Percentiles rank a stretch among this genome's conserved stretches.
Evolutionary conservation across 768 basidiomycete species (phyloP).

Genomic region (Trametes elegans): DNA sequence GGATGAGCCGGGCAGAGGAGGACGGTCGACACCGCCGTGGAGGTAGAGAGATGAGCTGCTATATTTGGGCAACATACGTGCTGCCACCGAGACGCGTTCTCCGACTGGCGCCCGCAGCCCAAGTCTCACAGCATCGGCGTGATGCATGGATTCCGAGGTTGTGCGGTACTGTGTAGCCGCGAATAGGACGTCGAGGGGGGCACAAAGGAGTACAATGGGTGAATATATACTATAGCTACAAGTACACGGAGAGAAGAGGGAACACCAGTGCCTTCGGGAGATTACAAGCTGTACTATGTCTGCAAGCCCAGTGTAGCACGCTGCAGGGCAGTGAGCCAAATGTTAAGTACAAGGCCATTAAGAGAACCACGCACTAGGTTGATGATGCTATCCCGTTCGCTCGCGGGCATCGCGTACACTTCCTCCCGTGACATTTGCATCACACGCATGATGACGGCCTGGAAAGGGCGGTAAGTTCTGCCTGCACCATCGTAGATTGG

Average conservation of each 20-base stretch:
- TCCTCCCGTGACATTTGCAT: constrained; percentile 83
- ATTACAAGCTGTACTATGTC: neutral
- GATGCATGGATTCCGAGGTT: no score
- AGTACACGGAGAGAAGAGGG: neutral
- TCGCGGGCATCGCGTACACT: constrained; percentile 68
- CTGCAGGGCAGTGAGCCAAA: neutral
- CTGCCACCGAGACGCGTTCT: constrained; percentile 7
- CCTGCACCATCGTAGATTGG: neutral
- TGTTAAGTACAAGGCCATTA: neutral
- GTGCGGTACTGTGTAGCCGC: no score
- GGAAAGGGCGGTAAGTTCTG: neutral
- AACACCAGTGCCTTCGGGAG: neutral
- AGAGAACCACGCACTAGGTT: constrained; percentile 64
- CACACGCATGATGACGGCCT: constrained; percentile 78
- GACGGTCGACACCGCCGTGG: constrained; percentile 17
- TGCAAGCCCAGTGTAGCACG: constrained; percentile 22
- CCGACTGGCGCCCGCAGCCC: neutral
- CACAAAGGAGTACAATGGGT: no score
- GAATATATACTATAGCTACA: neutral
- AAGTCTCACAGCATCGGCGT: neutral
- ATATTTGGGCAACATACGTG: constrained; percentile 18
- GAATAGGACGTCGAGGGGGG: no score
- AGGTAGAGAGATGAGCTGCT: constrained; percentile 19
- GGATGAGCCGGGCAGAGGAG: constrained; percentile 1
- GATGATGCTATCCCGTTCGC: constrained; percentile 74